Evolutionary conservation across 768 basidiomycete genomes (phyloP), one percentile per base, ranked within the genome.

Genomic region (Psilocybe cubensis): DNA sequence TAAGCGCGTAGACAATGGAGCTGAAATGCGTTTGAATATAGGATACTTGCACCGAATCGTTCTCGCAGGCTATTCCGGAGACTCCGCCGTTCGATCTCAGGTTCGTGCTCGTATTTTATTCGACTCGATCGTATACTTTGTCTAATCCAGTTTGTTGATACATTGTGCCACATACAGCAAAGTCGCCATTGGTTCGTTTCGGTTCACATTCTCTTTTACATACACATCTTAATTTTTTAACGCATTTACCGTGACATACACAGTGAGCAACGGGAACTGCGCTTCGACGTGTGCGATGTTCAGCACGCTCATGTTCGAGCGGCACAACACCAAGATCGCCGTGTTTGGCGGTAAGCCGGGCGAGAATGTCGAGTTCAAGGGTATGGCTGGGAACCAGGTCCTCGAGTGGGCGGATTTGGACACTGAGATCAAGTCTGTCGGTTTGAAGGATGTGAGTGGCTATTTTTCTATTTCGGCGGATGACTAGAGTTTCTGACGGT

Each of bases 221-320:
- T 48, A 27, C 23, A n/a, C 20, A 10, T 51, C 23, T 43, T 11
- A 35, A 54, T n/a, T n/a, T n/a, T n/a, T n/a, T n/a, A n/a, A n/a
- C n/a, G n/a, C n/a, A n/a, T n/a, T n/a, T n/a, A n/a, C n/a, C n/a
- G n/a, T n/a, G n/a, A n/a, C n/a, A n/a, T 46, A 42, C n/a, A 27
- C 42, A 78, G 79, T 79, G 40, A 73, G 62, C 62, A 79, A 79
- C 45, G 76, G 74, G 10, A 72, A 76, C 31, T 87, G 85, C 58
- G 84, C 84, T 6, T 85, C 83, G 4, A 86, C 86, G 1, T 86
- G 86, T 57, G 82, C 85, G 0, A 79, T 85, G 79, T 86, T 86
- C 66, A 81, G 77, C 54, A 85, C 84, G 2, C 65, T 85, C 51
- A 85, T 87, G 84, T 74, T 77, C 49, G 86, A 87, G 65, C 69